Base-by-base conservation (phyloP, 306 rosid species). In the Quercus parvula region DNA sequence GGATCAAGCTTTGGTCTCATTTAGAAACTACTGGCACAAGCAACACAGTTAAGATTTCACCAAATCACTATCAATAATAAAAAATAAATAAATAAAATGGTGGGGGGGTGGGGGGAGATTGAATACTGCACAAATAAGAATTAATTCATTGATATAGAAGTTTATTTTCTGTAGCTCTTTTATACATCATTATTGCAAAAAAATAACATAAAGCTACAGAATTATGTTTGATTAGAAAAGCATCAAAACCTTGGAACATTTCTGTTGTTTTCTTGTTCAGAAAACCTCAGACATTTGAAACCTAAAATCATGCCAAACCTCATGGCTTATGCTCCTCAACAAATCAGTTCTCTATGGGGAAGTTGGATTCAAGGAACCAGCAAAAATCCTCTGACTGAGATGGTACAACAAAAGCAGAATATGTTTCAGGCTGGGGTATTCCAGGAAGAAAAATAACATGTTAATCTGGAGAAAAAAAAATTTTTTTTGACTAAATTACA, bases 171-270 rank as follows among this genome's bases (percentile, higher is more conserved):
- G 28, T 67, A 56, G 14, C 31, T 2, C 14, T 61, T 78, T 41
- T n/a, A 35, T 70, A 87, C 90, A 89, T 51, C 61, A 28, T 54
- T 75, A 61, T 71, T 83, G 20, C 78, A 52, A 75, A 78, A 79
- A 83, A 72, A 70, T 62, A 77, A 57, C 74, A 75, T 58, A 78
- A 58, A 35, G 33, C 75, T 17, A 71, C 59, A 83, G 22, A 58
- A 73, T 46, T 61, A 44, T 75, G 75, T 74, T 86, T 46, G 20
- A 41, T 19, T 73, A 77, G 72, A 83, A 83, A 85, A 83, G 78
- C 54, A 62, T 79, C 87, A 82, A 64, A 80, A 31, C 75, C 56
- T 62, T 70, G 52, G 52, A 76, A 59, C 25, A 11, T 70, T 82
- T 67, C 51, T 19, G 12, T 24, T 24, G 52, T 33, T 67, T 33